Conservation (phyloP, 495 filamentous ascomycete species). For the Daldinia decipiens region DNA sequence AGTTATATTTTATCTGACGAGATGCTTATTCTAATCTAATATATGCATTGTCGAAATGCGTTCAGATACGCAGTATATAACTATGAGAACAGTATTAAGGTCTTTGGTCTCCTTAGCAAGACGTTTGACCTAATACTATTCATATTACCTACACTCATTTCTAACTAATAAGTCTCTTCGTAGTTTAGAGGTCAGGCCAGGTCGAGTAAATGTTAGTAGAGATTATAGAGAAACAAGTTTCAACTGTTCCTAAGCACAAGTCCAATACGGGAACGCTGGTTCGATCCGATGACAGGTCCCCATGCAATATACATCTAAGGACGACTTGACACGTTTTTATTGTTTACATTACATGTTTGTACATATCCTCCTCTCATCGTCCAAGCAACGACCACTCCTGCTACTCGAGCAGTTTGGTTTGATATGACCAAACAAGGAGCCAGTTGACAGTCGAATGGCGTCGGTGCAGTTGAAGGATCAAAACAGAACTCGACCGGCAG, state of each 20-base stretch:
- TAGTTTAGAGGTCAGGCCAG: background rate
- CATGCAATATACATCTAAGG: background rate
- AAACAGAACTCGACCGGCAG: background rate
- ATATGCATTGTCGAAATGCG: background rate
- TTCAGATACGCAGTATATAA: background rate
- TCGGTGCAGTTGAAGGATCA: slow-evolving; percentile 3
- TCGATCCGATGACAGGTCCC: background rate
- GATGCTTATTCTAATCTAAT: background rate
- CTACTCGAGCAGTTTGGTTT: background rate
- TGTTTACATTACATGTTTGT: slow-evolving; percentile 9
- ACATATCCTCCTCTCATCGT: background rate
- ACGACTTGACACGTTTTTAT: background rate
- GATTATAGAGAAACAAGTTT: background rate
- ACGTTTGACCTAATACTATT: background rate
- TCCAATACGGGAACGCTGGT: background rate
- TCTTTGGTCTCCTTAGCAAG: background rate
- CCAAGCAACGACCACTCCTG: background rate
- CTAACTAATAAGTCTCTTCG: background rate
- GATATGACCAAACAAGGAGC: background rate
- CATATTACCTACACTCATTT: background rate
- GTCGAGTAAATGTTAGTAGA: background rate
- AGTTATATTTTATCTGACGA: background rate
- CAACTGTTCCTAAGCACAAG: background rate
- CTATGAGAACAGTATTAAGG: background rate
- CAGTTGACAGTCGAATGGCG: background rate